Conservation (phyloP, 2,329 filamentous ascomycete species). For the Rhynchosporium secalis region DNA sequence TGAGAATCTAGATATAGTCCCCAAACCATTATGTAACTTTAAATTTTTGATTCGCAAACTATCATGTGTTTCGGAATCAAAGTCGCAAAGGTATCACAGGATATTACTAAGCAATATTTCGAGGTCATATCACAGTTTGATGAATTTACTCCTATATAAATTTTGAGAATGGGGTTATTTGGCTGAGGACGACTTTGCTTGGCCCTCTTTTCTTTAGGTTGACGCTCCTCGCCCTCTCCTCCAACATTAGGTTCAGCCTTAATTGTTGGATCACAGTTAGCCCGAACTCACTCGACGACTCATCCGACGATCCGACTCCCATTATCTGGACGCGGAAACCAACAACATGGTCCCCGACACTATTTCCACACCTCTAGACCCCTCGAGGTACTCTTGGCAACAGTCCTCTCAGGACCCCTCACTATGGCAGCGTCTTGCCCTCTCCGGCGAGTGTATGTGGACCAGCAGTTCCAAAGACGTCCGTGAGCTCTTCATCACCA, state of each 20-base stretch:
- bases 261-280: too few species aligned
- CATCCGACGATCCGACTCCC: not conserved
- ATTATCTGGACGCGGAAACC: not conserved
- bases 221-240: not conserved
- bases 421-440: slow-evolving; percentile 22
- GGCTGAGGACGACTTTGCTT: too few species aligned
- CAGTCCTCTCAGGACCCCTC: not conserved
- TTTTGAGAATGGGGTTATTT: too few species aligned
- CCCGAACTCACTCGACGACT: not conserved
- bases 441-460: slow-evolving; percentile 30
- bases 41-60: too few species aligned
- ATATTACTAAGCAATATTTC: too few species aligned
- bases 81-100: too few species aligned
- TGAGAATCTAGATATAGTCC: too few species aligned
- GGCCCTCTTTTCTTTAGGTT: not conserved
- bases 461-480: slow-evolving; percentile 20
- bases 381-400: slow-evolving; percentile 19
- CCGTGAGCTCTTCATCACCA: slow-evolving; percentile 25
- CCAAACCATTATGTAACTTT: too few species aligned
- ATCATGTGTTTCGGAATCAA: too few species aligned
- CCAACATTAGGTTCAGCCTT: slow-evolving; percentile 10
- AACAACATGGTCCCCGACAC: slow-evolving; percentile 1
- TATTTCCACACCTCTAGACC: slow-evolving; percentile 8
- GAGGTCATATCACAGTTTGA: too few species aligned
- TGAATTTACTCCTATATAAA: too few species aligned